A percentile compares a stretch with the other conserved stretches of the same genome.
Conservation (phyloP, 2,329 filamentous ascomycete genomes). For the Aspergillus sp. region DNA sequence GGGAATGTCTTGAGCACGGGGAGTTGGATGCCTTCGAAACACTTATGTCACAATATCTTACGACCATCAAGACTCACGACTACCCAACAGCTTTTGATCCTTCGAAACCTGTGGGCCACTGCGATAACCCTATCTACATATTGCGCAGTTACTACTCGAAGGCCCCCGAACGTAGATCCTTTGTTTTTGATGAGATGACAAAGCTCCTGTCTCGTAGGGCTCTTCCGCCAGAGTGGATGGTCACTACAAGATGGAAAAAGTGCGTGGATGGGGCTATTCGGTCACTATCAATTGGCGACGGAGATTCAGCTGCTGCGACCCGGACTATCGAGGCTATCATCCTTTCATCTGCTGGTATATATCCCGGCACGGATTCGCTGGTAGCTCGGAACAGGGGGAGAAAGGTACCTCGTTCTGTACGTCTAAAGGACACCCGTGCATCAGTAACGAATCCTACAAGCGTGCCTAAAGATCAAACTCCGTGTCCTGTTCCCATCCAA, state of each 20-base stretch:
- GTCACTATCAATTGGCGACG: constrained; percentile 40
- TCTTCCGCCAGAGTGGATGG: constrained; percentile 45
- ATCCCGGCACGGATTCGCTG: background rate
- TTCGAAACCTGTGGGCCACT: constrained; percentile 14
- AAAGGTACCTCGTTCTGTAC: background rate
- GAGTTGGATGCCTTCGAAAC: constrained; percentile 42
- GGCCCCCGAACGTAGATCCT: constrained; percentile 27
- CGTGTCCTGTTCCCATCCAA: constrained; percentile 37
- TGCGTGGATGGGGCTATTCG: constrained; percentile 40
- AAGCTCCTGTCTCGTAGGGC: constrained; percentile 35
- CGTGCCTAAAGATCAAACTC: constrained; percentile 10
- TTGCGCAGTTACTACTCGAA: constrained; percentile 34
- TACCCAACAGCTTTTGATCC: constrained; percentile 33
- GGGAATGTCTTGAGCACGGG: constrained; percentile 32
- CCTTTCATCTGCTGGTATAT: constrained; percentile 30
- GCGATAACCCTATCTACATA: constrained; percentile 34
- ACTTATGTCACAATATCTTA: constrained; percentile 37
- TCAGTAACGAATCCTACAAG: constrained; percentile 16
- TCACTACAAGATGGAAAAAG: constrained; percentile 40
- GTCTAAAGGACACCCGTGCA: constrained; percentile 21
- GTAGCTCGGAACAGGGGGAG: background rate
- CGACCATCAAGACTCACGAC: constrained; percentile 28
- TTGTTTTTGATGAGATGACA: constrained; percentile 38
- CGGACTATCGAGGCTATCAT: constrained; percentile 37
- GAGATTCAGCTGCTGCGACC: constrained; percentile 34